Evolutionary conservation across 805 yeast species (phyloP), one percentile per base, ranked within the genome.

Genomic region (Metschnikowia koreensis): DNA sequence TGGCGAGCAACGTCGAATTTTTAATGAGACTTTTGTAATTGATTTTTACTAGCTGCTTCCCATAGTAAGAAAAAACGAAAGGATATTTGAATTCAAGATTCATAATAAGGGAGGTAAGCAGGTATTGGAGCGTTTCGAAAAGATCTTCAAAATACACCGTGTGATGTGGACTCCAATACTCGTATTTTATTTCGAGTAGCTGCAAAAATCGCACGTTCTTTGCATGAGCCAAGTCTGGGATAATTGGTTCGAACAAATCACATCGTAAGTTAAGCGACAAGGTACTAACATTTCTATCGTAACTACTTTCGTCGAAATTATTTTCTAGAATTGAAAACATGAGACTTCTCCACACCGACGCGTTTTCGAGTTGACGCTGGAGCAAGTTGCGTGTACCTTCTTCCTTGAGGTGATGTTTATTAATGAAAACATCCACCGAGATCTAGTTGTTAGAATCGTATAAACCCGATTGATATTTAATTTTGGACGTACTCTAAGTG

Each of bases 1-100:
- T 47, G n/a, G 49, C 47, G 38, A 58, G 41, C 31, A 46, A 40
- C 15, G 51, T 38, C 17, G 46, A 38, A 6, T 48, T 47, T 8
- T 48, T 46, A 13, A 50, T 37, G 26, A 47, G 44, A 33, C 33
- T 42, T 22, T 48, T 51, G 51, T 60, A 64, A 47, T 66, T 67
- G n/a, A 55, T 38, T 42, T 53, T 52, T 22, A 69, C 54, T 28
- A 64, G 53, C 17, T 53, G 60, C 33, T 72, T 54, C 1, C 72
- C 73, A 46, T 62, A 59, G 13, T 59, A 58, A 17, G 74, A 69
- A 40, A 70, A 70, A 3, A 67, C 60, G 31, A 70, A 61, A 1
- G 76, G 75, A 44, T 50, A 66, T 31, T 48, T 45, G 39, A 44
- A 47, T 51, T 71, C 76, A 7, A 68, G 51, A n/a, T 66, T 57